Percentiles rank a stretch among this genome's conserved stretches.
These are phyloP conservation scores for Metschnikowia santaceciliae DNA, from an alignment of 805 yeast genomes.

Conservation along the genomic window DNA sequence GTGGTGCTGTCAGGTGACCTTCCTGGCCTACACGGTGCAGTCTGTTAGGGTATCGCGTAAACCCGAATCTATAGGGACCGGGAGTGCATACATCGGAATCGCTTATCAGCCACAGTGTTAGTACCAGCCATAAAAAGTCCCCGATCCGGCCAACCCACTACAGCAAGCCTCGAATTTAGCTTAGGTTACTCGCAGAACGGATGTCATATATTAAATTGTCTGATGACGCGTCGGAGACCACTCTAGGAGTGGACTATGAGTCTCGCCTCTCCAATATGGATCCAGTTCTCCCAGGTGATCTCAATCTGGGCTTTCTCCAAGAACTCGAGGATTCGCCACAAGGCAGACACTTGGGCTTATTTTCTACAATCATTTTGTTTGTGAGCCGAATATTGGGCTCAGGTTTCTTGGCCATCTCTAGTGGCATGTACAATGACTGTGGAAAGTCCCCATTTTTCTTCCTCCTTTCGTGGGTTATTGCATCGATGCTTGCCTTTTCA, in stretches of 20 bases:
- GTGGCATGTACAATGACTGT: constrained; percentile 60
- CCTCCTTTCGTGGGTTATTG: constrained; percentile 58
- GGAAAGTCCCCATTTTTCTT: constrained; percentile 65
- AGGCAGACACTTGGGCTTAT: constrained; percentile 70
- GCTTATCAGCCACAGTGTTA: constrained; percentile 14
- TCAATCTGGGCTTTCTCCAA: constrained; percentile 17
- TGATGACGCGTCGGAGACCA: constrained; percentile 2
- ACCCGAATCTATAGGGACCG: too few species aligned
- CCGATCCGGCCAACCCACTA: neutral
- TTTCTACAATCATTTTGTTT: constrained; percentile 59
- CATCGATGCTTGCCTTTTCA: constrained; percentile 59
- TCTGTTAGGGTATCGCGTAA: too few species aligned
- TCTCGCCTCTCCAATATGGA: constrained; percentile 2
- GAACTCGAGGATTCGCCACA: constrained; percentile 57
- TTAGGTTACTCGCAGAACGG: neutral
- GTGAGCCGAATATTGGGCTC: constrained; percentile 72
- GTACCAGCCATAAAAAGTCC: neutral
- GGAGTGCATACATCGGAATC: neutral
- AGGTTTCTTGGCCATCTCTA: constrained; percentile 72
- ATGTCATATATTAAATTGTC: constrained; percentile 12
- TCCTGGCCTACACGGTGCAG: too few species aligned
- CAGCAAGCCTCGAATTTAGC: neutral
- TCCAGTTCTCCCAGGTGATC: constrained; percentile 4
- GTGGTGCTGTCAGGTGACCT: neutral
- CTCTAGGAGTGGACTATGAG: constrained; percentile 7